Conservation (phyloP, 2,329 filamentous ascomycete species). For the Hysterium pulicare region DNA sequence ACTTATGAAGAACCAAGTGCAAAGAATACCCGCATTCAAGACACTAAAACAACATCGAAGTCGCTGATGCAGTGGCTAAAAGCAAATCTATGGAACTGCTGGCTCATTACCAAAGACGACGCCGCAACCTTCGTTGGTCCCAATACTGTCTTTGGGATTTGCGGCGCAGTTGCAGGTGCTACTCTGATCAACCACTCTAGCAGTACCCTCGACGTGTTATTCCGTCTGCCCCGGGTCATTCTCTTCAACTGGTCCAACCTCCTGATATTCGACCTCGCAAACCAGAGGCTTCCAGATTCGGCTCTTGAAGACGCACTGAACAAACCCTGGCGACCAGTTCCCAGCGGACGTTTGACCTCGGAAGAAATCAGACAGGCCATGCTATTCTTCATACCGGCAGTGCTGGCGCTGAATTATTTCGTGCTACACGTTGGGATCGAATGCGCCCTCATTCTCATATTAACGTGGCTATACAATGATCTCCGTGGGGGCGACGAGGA, state of each 20-base stretch:
- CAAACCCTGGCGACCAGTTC: conserved; percentile 38
- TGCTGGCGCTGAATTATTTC: conserved; percentile 12
- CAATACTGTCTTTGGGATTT: conserved; percentile 5
- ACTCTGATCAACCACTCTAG: not conserved
- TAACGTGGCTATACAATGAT: conserved; percentile 45
- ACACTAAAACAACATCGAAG: no score
- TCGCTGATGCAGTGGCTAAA: no score
- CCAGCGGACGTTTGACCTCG: conserved; percentile 20
- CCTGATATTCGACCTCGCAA: conserved; percentile 39
- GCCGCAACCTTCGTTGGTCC: conserved; percentile 2
- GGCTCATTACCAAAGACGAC: not conserved
- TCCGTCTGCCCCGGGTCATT: conserved; percentile 3
- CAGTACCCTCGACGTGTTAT: not conserved
- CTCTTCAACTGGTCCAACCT: conserved; percentile 37
- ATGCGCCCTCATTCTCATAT: conserved; percentile 26
- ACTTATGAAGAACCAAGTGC: no score
- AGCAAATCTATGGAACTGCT: no score
- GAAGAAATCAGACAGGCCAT: conserved; percentile 14
- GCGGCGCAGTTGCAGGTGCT: not conserved
- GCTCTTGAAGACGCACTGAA: conserved; percentile 40
- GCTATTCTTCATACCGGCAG: conserved; percentile 9
- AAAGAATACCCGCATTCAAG: no score
- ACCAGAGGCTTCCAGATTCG: conserved; percentile 35
- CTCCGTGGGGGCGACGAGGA: conserved; percentile 28
- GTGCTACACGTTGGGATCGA: conserved; percentile 22